Evolutionary conservation across 805 yeast genomes (phyloP), one percentile per base, ranked within the genome.

Genomic region (Lipomyces japonicus): DNA sequence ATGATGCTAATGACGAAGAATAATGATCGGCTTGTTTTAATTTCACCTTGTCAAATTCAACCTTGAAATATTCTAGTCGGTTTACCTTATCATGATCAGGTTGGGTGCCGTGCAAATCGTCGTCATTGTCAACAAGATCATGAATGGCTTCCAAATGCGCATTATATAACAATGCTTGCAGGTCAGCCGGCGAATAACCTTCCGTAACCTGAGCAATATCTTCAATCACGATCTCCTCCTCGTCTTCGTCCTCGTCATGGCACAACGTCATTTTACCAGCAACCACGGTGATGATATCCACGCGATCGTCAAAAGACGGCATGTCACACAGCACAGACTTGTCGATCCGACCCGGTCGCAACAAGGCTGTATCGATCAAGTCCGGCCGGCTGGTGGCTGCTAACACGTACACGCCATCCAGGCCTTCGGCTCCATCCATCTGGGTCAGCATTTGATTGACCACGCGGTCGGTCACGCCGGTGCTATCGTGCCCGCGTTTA

Each of bases 351-450:
- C 98, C 98, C 0, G 98, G 98, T 67, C 98, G 81, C 51, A 93
- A 70, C 48, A 93, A 74, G 0, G 98, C 98, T 2, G 96, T 84
- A 66, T 93, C 98, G 57, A 93, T 90, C 59, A 93, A 75, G 63
- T 93, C 98, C 0, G 98, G 98, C 61, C 98, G 76, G 61, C 93
- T 82, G 0, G 97, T 93, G 1, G 97, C 98, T 0, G 97, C 97
- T 23, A 93, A 73, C 0, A 93, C 96, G 65, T 93, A 91, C 2
- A 93, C 97, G 2, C 97, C 97, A 61, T 90, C 97, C 25, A 90
- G 72, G 0, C 97, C 97, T 67, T 93, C 97, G 0, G 97, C 97
- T 71, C 98, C 98, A 68, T 93, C 98, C 96, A 93, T 90, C 65
- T 93, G 97, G 0, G 98, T 93, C 61, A 93, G 76, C 80, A 93